These are phyloP conservation scores for Isatis lusitanica DNA, from an alignment of 441 rosid genomes.

Conservation along the genomic window DNA sequence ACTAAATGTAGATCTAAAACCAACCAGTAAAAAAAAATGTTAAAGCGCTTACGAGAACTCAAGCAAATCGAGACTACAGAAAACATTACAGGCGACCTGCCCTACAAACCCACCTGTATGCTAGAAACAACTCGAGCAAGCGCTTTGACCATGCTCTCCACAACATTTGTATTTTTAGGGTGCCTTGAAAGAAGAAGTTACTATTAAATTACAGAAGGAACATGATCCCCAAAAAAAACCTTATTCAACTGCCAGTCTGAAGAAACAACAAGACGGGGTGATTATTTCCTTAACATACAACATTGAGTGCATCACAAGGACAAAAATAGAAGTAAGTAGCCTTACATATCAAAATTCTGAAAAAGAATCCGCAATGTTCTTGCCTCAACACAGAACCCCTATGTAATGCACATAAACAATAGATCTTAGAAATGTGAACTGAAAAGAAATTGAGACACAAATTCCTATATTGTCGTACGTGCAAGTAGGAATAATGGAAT, in stretches of 20 bases:
- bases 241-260: constrained; percentile 1
- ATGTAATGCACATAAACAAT: constrained; percentile 41
- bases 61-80: constrained; percentile 12
- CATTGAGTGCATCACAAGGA: constrained; percentile 26
- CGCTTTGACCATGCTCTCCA: constrained; percentile 97
- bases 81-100: constrained; percentile 6
- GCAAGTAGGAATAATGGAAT: background rate
- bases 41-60: constrained; percentile 1
- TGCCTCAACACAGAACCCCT: constrained; percentile 99
- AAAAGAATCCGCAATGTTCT: constrained; percentile 81
- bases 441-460: constrained; percentile 12
- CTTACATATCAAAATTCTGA: constrained; percentile 97
- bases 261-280: background rate
- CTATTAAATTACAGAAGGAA: constrained; percentile 18
- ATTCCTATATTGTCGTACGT: background rate
- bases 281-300: constrained; percentile 19
- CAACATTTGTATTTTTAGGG: constrained; percentile 96
- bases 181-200: constrained; percentile 53
- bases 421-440: constrained; percentile 26
- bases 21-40: background rate
- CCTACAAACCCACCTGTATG: constrained; percentile 68
- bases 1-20: constrained; percentile 20
- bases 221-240: constrained; percentile 31
- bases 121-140: constrained; percentile 98
- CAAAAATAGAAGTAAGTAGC: constrained; percentile 20